These are phyloP conservation scores for Penicillium daleae DNA, from an alignment of 495 filamentous ascomycete species.

Conservation along the genomic window DNA sequence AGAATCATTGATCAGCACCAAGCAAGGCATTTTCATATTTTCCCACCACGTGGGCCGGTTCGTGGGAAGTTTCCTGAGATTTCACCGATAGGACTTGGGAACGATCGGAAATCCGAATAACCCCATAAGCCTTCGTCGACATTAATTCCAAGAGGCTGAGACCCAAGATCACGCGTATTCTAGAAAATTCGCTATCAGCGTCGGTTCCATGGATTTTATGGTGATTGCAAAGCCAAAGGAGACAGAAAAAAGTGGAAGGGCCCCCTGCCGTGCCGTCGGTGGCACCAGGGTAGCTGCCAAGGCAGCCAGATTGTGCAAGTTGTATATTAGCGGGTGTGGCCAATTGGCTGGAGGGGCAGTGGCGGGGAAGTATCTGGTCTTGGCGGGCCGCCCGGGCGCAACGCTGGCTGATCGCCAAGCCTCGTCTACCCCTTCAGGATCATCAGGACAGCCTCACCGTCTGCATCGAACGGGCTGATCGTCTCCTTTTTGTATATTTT, in stretches of 20 bases:
- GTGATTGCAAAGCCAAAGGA: conserved; percentile 1
- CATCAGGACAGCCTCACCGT: not conserved
- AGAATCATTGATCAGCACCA: not conserved
- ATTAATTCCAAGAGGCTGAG: conserved; percentile 2
- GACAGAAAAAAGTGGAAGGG: not conserved
- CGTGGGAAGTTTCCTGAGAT: not conserved
- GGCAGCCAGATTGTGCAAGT: not conserved
- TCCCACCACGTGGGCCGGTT: not conserved
- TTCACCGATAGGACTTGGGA: not conserved
- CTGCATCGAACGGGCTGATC: not conserved
- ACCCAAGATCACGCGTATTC: conserved; percentile 4
- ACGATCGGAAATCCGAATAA: not conserved
- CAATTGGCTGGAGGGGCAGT: conserved; percentile 2
- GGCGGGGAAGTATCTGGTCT: not conserved
- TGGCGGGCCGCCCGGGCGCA: conserved; percentile 12
- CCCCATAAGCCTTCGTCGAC: not conserved
- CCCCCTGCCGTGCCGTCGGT: not conserved
- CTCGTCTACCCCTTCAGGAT: not conserved
- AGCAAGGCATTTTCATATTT: not conserved
- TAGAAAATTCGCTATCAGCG: conserved; percentile 11
- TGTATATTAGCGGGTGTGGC: not conserved
- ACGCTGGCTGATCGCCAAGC: conserved; percentile 20
- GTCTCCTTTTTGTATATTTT: not conserved
- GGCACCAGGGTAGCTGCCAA: not conserved
- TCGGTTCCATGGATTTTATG: not conserved